Percentiles rank a stretch among this genome's conserved stretches.
Evolutionary conservation across 2,329 filamentous ascomycete species (phyloP).

Genomic region (Scortechinia acanthostroma): DNA sequence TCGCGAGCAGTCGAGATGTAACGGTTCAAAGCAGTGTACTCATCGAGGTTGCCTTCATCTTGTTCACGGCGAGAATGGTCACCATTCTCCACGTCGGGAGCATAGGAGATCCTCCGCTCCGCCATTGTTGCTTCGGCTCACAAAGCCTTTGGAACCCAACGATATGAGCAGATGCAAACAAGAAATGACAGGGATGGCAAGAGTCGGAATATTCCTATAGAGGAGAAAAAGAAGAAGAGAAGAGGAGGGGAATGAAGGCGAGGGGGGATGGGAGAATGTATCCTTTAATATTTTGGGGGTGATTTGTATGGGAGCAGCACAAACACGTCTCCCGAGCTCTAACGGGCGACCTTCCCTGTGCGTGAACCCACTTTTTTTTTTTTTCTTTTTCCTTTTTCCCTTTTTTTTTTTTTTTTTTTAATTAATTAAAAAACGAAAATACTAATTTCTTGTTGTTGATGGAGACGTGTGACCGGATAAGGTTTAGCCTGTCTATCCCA

Average conservation of each 20-base stretch:
- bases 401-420: neutral
- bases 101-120: slow-evolving; percentile 3
- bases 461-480: too few relatives aligned
- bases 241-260: neutral
- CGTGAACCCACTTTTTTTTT: slow-evolving; percentile 1
- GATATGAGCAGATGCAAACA: neutral
- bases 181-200: neutral
- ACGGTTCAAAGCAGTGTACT: slow-evolving; percentile 1
- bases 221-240: neutral
- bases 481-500: too few relatives aligned
- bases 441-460: too few relatives aligned
- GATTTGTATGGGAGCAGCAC: neutral
- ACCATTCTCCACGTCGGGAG: slow-evolving; percentile 2
- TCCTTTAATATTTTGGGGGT: neutral
- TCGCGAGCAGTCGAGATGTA: slow-evolving; percentile 3
- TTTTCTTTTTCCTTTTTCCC: neutral
- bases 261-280: neutral
- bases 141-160: slow-evolving; percentile 2
- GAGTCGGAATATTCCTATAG: neutral
- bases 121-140: slow-evolving; percentile 2
- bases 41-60: neutral
- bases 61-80: neutral
- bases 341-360: neutral
- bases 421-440: too few relatives aligned
- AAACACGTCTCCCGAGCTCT: neutral